Evolutionary conservation across 75 land plant species (phyloP), one percentile per base, ranked within the genome.

Genomic region (Picea glauca): DNA sequence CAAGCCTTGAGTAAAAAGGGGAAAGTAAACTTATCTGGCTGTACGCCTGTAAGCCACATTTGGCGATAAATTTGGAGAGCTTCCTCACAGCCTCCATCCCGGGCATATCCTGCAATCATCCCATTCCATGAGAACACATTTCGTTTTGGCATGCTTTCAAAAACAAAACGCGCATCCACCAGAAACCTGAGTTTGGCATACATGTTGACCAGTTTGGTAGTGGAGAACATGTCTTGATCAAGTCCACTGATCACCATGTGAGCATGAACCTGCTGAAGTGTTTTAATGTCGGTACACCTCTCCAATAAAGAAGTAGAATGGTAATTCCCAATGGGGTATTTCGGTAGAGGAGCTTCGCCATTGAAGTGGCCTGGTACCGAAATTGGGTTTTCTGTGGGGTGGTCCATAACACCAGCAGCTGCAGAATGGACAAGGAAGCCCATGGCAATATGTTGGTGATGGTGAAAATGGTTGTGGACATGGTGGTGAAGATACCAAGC

Each of bases 41-140:
- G 74, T 3, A 78, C 62, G 8, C 82, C 80, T 20, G 40, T 21
- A 4, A n/a, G 26, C 17, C 60, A 18, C 88, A 87, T 80, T 33
- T 68, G 56, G 43, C 58, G 43, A 17, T 81, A 76, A 13, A 54
- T 50, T 4, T n/a, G 21, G 62, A 80, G 5, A 9, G 84, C 86
- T 18, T 82, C 84, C 43, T 30, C 13, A 17, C 43, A 40, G 12
- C 40, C n/a, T 8, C 84, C 89, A 63, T 80, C 65, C 13, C 58
- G 58, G 0, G 56, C 40, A 78, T 46, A 82, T 2, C 77, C 87
- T 8, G 78, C 50, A 66, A 87, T 80, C 57, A 87, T 54, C 5
- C 80, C 64, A 54, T 68, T 82, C 87, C 89, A 85, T 13, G 89
- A 79, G 15, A 84, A 80, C 13, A 80, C 60, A 73, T 84, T 77